phyloP scores from a whole-genome alignment of 2,329 filamentous ascomycete genomes.

The Aspergillus chevalieri region DNA sequence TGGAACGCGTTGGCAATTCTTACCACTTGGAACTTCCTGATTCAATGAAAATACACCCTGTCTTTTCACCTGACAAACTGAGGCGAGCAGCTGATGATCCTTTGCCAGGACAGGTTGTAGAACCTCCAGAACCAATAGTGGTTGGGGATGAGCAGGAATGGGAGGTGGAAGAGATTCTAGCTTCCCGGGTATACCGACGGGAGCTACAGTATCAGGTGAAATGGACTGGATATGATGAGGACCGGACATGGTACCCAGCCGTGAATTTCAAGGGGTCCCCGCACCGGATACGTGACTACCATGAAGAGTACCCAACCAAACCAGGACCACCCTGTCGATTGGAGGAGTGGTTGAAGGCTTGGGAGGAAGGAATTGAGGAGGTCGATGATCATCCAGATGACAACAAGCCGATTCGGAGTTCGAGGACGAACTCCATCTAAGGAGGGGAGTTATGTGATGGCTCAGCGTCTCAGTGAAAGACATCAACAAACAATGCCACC shows the following conservation, averaged over 20 bases:
- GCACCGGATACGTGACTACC: constrained; percentile 2
- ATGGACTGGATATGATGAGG: constrained; percentile 4
- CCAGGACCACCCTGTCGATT: constrained; percentile 6
- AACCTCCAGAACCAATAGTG: not conserved
- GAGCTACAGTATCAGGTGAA: constrained; percentile 6
- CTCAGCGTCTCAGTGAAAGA: not conserved
- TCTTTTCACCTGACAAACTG: not conserved
- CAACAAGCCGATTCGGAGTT: not conserved
- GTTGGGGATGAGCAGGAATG: constrained; percentile 1
- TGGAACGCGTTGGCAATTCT: not conserved
- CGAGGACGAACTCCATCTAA: not conserved
- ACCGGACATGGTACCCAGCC: constrained; percentile 8
- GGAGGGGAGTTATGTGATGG: not conserved
- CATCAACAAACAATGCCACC: no score
- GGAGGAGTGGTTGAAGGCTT: not conserved
- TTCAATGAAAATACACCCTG: not conserved
- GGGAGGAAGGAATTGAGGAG: not conserved
- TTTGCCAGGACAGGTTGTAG: not conserved
- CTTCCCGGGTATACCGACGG: not conserved
- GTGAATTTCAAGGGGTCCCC: constrained; percentile 4
- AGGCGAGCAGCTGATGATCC: not conserved
- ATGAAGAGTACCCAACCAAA: constrained; percentile 1
- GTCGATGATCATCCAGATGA: not conserved
- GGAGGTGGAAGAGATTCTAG: constrained; percentile 8
- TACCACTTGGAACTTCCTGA: not conserved